These are phyloP conservation scores for Tanozyma kutaoensis DNA, from an alignment of 805 yeast genomes.

Conservation along the genomic window DNA sequence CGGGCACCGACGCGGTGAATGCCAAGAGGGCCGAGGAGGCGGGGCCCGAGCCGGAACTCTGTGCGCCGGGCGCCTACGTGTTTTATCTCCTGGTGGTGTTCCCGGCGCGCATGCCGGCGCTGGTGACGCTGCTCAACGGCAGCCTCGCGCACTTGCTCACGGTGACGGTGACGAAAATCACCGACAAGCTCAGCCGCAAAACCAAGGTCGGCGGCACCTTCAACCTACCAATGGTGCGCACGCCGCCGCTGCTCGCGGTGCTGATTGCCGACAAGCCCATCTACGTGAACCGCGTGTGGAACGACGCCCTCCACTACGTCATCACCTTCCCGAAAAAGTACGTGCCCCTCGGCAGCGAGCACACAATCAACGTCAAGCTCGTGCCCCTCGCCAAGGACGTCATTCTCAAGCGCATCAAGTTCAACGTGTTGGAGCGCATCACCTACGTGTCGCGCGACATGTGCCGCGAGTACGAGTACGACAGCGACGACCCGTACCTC, in stretches of 20 bases:
- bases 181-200: slow-evolving; percentile 21
- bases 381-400: slow-evolving; percentile 55
- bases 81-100: slow-evolving; percentile 51
- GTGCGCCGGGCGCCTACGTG: slow-evolving; percentile 51
- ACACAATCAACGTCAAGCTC: slow-evolving; percentile 49
- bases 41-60: background rate
- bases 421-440: slow-evolving; percentile 54
- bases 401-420: slow-evolving; percentile 45
- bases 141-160: slow-evolving; percentile 28
- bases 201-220: slow-evolving; percentile 16
- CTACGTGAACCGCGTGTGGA: slow-evolving; percentile 66
- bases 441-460: slow-evolving; percentile 47
- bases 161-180: slow-evolving; percentile 24
- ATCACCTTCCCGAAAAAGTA: slow-evolving; percentile 60
- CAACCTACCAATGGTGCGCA: slow-evolving; percentile 34
- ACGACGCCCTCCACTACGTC: slow-evolving; percentile 56
- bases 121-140: slow-evolving; percentile 39
- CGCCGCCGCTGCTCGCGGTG: slow-evolving; percentile 45
- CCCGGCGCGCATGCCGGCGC: slow-evolving; percentile 51
- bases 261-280: slow-evolving; percentile 59
- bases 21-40: background rate
- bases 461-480: slow-evolving; percentile 40
- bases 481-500: slow-evolving; percentile 13
- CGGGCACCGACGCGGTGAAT: background rate
- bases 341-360: slow-evolving; percentile 47